Base-by-base conservation (phyloP, 2,329 filamentous ascomycete genomes). In the Phialophora chinensis region DNA sequence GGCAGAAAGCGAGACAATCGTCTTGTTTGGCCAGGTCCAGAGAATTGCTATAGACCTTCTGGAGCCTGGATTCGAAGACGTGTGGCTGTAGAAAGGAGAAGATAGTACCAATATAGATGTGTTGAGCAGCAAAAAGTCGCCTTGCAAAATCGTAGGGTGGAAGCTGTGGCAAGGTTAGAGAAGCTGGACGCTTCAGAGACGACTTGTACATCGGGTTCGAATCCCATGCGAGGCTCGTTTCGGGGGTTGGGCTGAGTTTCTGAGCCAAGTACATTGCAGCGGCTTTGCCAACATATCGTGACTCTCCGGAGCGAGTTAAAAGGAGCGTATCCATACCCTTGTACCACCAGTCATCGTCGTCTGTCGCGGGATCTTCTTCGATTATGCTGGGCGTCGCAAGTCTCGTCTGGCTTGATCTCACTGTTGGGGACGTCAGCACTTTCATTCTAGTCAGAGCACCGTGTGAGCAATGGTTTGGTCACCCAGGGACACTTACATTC, bases 31-130 rank as follows among this genome's bases (percentile, higher is more conserved):
- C 71, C 1, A 80, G 75, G 54, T 84, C 78, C 0, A 79, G 79
- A 1, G 77, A 75, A 1, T 78, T 76, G 8, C 76, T 75, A 62
- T 86, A 85, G 3, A 82, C 80, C 31, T 77, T 73, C 14, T 77
- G 67, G 0, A 86, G 75, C 29, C 81, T 77, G 42, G 75, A 71
- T 66, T 85, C 83, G 60, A 86, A 86, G 17, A 79, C 73, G 3
- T 76, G 72, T 0, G 83, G 82, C 29, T 83, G 79, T 0, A 83
- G 79, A 53, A 86, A 83, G 11, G 82, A 81, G 66, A 87, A 86
- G 10, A 87, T 87, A 14, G 84, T 86, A 11, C 85, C 85, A 20
- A 87, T 86, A 62, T 85, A 86, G 38, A 79, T 79, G 72, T 86
- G 84, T 65, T 87, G 85, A 0, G 83, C 81, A 31, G 79, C 77